These are phyloP conservation scores for Golubevia pallescens DNA, from an alignment of 1,284 basidiomycete species.

Conservation along the genomic window DNA sequence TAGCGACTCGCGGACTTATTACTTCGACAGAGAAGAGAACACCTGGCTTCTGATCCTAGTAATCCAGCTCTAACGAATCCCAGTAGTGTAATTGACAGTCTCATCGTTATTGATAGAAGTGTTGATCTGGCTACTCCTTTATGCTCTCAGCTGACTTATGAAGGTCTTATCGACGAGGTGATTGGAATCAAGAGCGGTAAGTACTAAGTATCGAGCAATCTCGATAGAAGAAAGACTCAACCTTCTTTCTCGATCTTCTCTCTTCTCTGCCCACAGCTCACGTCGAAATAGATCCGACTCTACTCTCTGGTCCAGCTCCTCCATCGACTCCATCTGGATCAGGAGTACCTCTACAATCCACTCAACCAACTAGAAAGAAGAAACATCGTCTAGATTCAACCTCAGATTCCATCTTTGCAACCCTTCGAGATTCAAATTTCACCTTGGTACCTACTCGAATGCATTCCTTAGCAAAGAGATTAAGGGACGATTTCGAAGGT, in stretches of 20 bases:
- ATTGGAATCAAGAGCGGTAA: constrained; percentile 41
- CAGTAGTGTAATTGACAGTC: constrained; percentile 35
- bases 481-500: constrained; percentile 55
- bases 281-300: constrained; percentile 46
- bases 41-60: constrained; percentile 45
- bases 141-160: constrained; percentile 58
- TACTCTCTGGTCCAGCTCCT: constrained; percentile 23
- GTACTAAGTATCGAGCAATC: background rate
- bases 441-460: constrained; percentile 52
- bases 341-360: too few relatives aligned
- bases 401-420: constrained; percentile 42
- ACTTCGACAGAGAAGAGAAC: constrained; percentile 52
- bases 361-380: constrained; percentile 14
- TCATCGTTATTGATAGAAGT: constrained; percentile 52
- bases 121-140: constrained; percentile 54
- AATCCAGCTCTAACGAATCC: constrained; percentile 41
- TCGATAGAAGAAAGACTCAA: background rate
- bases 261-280: constrained; percentile 15
- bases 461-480: constrained; percentile 37
- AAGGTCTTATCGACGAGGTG: constrained; percentile 55
- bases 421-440: constrained; percentile 56
- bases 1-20: constrained; percentile 44
- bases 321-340: too few relatives aligned
- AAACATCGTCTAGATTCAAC: constrained; percentile 38
- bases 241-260: background rate